Evolutionary conservation across 2,329 filamentous ascomycete species (phyloP), one percentile per base, ranked within the genome.

Genomic region (Zarea fungicola): DNA sequence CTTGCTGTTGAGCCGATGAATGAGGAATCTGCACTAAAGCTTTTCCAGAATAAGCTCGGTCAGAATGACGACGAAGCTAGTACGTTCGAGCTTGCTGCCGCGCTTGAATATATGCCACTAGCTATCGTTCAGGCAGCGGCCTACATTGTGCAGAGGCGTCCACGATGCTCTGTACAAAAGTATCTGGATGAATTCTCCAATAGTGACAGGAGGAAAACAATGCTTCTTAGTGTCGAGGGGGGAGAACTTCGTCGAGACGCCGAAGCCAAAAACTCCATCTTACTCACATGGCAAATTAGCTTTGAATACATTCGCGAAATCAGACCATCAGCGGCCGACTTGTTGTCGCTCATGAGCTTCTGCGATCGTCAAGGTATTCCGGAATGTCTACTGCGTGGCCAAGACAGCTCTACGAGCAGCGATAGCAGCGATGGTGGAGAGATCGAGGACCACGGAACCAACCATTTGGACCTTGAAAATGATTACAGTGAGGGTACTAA

Each of bases 131-230:
- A 66, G 37, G 60, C 64, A 0, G 60, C 58, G 5, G 52, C 57
- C 3, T 67, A 64, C 40, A 63, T 65, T n/a, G 52, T 55, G 4
- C 50, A 54, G 3, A 51, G 56, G 11, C 31, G 31, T 5, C 60
- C 59, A 0, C 52, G 53, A 1, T 51, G 49, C 16, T 60, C 62
- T 1, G 49, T 67, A 1, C 3, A 46, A 22, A 34, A 47, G 6
- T 74, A 72, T 42, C 50, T 70, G 0, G 39, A 60, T 5, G 29
- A 58, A 1, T 57, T 70, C n/a, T 42, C 45, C 3, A 55, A 62
- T 23, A 65, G 56, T 45, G 57, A 65, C 3, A 41, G 52, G 14
- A 59, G 60, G 19, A 61, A 52, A 39, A 51, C 45, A 0, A 59
- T 14, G 11, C 58, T 65, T 21, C 51, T 66, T 0, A 48, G 60